A percentile compares a stretch with the other conserved stretches of the same genome.
Evolutionary conservation across 345 rosid genomes (phyloP).

Genomic region (Populus ilicifolia): DNA sequence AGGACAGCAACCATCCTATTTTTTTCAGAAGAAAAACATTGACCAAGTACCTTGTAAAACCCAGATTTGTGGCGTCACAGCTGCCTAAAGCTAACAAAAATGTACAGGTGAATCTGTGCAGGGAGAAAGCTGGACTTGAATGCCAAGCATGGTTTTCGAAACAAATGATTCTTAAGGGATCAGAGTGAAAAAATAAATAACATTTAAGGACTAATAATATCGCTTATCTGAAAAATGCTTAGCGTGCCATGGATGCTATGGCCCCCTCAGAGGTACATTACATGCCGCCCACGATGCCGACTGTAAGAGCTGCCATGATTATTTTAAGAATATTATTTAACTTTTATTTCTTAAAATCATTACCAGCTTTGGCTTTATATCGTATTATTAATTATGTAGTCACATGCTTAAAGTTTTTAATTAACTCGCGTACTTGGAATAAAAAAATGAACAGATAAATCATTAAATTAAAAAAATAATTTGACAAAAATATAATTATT

Average conservation of each 20-base stretch:
- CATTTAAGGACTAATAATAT: neutral
- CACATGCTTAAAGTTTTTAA: too few species aligned
- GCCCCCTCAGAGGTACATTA: neutral
- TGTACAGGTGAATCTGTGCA: neutral
- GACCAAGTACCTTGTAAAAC: neutral
- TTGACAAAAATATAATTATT: too few species aligned
- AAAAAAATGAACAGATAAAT: too few species aligned
- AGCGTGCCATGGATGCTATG: neutral
- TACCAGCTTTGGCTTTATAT: too few species aligned
- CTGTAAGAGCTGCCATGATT: neutral
- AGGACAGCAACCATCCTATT: too few species aligned
- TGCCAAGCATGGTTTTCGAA: neutral
- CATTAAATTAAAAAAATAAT: too few species aligned
- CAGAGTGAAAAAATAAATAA: neutral
- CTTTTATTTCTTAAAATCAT: too few species aligned
- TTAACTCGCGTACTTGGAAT: too few species aligned
- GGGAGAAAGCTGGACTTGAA: neutral
- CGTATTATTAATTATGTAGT: too few species aligned
- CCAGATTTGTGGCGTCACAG: neutral
- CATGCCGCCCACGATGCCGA: neutral
- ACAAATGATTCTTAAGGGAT: neutral
- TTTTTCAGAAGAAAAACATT: neutral
- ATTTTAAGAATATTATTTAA: too few species aligned
- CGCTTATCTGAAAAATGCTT: neutral
- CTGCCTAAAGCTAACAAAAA: neutral